Evolutionary conservation across 1,284 basidiomycete species (phyloP).

Genomic region (Cryptococcus wingfieldii): DNA sequence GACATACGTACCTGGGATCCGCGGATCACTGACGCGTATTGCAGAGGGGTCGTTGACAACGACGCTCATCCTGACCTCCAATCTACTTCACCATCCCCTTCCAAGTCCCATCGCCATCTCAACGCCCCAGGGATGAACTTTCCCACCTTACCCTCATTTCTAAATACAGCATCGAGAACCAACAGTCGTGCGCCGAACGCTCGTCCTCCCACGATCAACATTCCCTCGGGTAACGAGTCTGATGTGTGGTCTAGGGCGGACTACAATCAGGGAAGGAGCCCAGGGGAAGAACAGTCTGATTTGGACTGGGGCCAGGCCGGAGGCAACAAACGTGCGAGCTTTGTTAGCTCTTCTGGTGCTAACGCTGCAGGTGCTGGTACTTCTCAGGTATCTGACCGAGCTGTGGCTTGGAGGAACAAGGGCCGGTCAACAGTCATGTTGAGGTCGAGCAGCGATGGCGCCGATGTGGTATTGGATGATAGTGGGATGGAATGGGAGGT

Average conservation of each 20-base stretch:
- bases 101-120: not conserved
- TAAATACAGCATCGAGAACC: not conserved
- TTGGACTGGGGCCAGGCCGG: not conserved
- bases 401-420: slow-evolving; percentile 21
- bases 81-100: slow-evolving; percentile 3
- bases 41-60: not conserved
- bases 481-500: slow-evolving; percentile 39
- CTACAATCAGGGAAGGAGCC: slow-evolving; percentile 2
- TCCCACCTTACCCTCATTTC: not conserved
- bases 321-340: not conserved
- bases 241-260: slow-evolving; percentile 12
- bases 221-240: slow-evolving; percentile 12
- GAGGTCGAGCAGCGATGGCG: slow-evolving; percentile 37
- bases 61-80: not conserved
- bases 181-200: slow-evolving; percentile 8
- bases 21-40: not conserved
- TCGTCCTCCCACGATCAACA: slow-evolving; percentile 29
- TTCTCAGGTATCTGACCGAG: slow-evolving; percentile 16
- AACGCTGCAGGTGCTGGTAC: slow-evolving; percentile 1
- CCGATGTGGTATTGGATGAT: slow-evolving; percentile 33
- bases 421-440: slow-evolving; percentile 25
- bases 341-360: not conserved
- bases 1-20: too few relatives aligned
- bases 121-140: not conserved
- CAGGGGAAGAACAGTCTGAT: slow-evolving; percentile 12